Base-by-base conservation (phyloP, 108 stramenopile species). In the Nannochloropsis granulata region DNA sequence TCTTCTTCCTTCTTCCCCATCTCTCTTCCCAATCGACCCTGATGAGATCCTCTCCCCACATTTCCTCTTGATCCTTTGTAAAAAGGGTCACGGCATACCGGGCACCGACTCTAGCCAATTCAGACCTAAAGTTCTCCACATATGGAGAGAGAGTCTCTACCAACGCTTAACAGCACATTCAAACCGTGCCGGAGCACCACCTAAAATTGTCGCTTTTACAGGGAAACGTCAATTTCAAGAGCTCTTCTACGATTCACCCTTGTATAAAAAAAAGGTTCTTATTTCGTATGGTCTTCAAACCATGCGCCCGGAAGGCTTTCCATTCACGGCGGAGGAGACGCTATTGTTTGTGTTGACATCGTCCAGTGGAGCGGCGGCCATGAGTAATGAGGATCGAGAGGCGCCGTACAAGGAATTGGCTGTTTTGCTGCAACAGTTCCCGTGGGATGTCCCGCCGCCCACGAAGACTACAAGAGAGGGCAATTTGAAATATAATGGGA, bases 161-260 rank as follows among this genome's bases (percentile, higher is more conserved):
- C 45, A 83, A 13, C 86, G 86, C 13, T 80, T 86, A 79, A 44
- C 0, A 21, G 82, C 83, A 12, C 86, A 86, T 79, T 78, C 83
- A 11, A 44, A 80, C 26, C 86, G 86, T 23, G 86, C 86, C 23
- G 86, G 79, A 79, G 83, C 82, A 11, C 81, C 16, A 42, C 86
- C 86, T 0, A 83, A 83, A 44, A 43, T 86, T 42, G 45, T 86
- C 16, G 86, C 86, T 12, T 86, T 86, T 23, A 78, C 83, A 25
- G 86, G 86, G 11, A 86, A 86, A 46, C 86, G 86, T 12, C 86
- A 86, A 79, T 86, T 78, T 45, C 78, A 83, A 79, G 86, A 86
- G 79, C 83, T 86, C 25, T 86, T 86, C 34, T 86, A 83, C 44
- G 86, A 86, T 44, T 82, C 86, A 2, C 23, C 24, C 24, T 43